Evolutionary conservation across 2,329 filamentous ascomycete genomes (phyloP).

Genomic region (Aspergillus nomiae): DNA sequence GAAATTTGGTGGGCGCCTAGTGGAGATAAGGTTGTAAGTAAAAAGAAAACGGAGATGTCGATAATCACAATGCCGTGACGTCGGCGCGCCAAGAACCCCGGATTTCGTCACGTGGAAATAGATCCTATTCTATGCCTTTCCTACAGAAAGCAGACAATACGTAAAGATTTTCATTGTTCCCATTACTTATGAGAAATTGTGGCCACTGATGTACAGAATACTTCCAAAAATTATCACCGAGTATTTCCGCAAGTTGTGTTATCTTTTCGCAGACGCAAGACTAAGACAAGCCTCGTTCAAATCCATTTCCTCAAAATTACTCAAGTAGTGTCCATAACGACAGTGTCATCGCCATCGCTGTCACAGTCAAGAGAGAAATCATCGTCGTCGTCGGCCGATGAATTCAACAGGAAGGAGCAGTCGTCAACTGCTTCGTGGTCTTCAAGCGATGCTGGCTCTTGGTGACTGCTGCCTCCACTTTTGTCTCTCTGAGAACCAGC

Average conservation of each 20-base stretch:
- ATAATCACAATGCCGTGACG: conserved; percentile 20
- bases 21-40: not conserved
- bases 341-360: conserved; percentile 26
- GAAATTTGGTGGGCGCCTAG: not conserved
- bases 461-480: not conserved
- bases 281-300: not conserved
- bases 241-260: not conserved
- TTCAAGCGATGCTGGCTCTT: not conserved
- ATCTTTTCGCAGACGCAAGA: not conserved
- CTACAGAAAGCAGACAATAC: not conserved
- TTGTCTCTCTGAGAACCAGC: not conserved
- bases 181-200: not conserved
- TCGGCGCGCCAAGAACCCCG: conserved; percentile 22
- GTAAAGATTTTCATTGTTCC: not conserved
- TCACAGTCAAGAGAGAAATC: conserved; percentile 16
- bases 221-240: not conserved
- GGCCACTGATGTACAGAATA: not conserved
- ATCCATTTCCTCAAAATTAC: conserved; percentile 19
- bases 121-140: not conserved
- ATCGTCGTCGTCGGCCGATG: conserved; percentile 15
- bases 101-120: conserved; percentile 18
- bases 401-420: conserved; percentile 1
- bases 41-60: not conserved
- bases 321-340: conserved; percentile 16
- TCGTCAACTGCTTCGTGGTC: not conserved